Evolutionary conservation across 305 asterid species (phyloP), one percentile per base, ranked within the genome.

Genomic region (Salvia sclarea): DNA sequence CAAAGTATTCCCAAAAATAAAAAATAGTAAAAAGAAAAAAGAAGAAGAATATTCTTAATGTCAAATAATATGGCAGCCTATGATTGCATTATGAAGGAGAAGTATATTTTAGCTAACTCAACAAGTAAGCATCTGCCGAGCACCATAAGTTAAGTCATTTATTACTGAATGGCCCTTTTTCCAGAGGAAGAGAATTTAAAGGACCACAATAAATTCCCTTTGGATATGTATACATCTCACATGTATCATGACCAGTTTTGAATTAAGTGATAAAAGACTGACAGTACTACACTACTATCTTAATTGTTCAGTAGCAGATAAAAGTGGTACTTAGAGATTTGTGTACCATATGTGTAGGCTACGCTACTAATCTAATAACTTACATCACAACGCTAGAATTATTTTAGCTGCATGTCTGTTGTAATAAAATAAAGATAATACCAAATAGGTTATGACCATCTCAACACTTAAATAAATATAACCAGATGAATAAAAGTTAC

Each of bases 401-500:
- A 20, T 31, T 22, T 10, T 5, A 37, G 24, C 21, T 47, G 52
- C 25, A 44, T 1, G 28, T 55, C 6, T 24, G 31, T 17, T 31
- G 38, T 8, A 38, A 68, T 66, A 17, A 54, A 54, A 70, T 25
- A 61, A 64, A 56, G 47, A 25, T 20, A 43, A 58, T 62, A 52
- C 53, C 21, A 30, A 52, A 5, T 44, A 64, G 50, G 52, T 28
- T 52, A 64, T 17, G 7, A 68, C 17, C 21, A 49, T 67, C 18
- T 18, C 10, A 40, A 50, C 68, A 71, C 61, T 12, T 22, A 44
- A 60, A 30, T 1, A 11, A 10, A 54, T 22, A 60, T 8, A 45
- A 44, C 28, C 35, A 12, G 43, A 45, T 25, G 7, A 64, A 61
- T 28, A 56, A 61, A 56, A 58, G 78, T 60, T 83, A 93, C 98